phyloP scores from a whole-genome alignment of 345 rosid genomes.

The Lepidium sativum region DNA sequence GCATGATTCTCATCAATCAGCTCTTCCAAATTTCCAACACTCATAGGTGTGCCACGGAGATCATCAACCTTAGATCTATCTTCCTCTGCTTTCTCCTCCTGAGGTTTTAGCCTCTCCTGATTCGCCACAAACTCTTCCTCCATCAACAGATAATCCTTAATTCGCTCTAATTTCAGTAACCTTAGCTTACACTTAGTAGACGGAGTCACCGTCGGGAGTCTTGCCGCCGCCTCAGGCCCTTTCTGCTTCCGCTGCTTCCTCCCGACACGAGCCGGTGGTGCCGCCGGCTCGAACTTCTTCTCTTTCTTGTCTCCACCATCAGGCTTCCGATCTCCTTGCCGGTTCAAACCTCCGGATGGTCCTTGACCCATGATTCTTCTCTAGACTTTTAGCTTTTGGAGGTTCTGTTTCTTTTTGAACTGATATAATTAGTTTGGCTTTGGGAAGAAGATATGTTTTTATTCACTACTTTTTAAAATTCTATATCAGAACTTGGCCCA shows the following conservation, averaged over 20 bases:
- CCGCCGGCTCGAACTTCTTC: conserved; percentile 87
- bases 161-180: conserved; percentile 70
- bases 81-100: conserved; percentile 95
- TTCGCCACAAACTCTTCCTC: conserved; percentile 94
- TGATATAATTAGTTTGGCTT: conserved; percentile 14
- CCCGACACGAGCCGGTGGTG: conserved; percentile 85
- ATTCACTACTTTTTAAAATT: neutral
- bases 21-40: conserved; percentile 91
- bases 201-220: conserved; percentile 81
- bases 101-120: conserved; percentile 87
- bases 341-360: conserved; percentile 71
- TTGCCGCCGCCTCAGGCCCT: conserved; percentile 88
- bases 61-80: conserved; percentile 90
- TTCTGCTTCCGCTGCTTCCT: conserved; percentile 84
- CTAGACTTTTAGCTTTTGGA: neutral
- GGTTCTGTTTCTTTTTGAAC: neutral
- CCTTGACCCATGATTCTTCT: conserved; percentile 75
- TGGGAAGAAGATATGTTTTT: conserved; percentile 21
- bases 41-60: conserved; percentile 91
- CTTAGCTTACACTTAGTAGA: conserved; percentile 77
- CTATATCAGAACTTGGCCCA: neutral
- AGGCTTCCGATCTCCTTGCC: conserved; percentile 73
- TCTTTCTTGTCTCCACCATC: conserved; percentile 83
- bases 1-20: conserved; percentile 97
- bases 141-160: conserved; percentile 86